Evolutionary conservation across 352 stramenopile species (phyloP), one percentile per base, ranked within the genome.

Genomic region (Halophytophthora batemanensis): DNA sequence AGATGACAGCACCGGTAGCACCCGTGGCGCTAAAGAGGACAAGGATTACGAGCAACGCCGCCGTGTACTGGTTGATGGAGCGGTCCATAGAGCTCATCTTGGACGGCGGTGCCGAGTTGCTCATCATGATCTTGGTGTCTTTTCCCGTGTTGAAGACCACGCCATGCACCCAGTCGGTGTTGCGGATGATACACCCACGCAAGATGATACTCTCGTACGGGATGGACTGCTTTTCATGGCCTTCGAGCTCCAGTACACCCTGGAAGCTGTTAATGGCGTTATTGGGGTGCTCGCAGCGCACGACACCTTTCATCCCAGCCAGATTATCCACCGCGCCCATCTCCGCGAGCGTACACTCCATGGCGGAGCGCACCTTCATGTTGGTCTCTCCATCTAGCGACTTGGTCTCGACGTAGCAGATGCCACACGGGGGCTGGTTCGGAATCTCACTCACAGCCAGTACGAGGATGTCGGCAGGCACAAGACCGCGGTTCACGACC

Each of bases 41-140:
- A 6, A 95, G 53, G 18, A 93, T 71, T 2, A 75, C 18, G 6
- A 93, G 63, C 18, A 96, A 52, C 18, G 77, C 69, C 4, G 86
- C 45, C 18, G 88, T 90, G 63, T 91, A 92, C 36, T 60, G 53
- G 62, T 95, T 94, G 41, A 95, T 87, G 2, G 73, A 84, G 17
- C 74, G 64, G 43, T 95, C 82, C 78, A 95, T 84, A 0, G 76
- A 86, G 53, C 84, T 95, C 78, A 93, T 89, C 63, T 96, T 96
- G 33, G 78, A 90, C 15, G 78, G 77, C 18, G 77, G 79, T 0
- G 77, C 72, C 23, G 76, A 87, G 49, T 87, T 90, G 61, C 77
- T 95, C 73, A 87, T 86, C 77, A 93, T 92, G 55, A 98, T 93
- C 51, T 98, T 97, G 13, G 92, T 98, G 48, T 98, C 90, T 40